phyloP scores from a whole-genome alignment of 305 asterid genomes.

The Solanum hybrid region DNA sequence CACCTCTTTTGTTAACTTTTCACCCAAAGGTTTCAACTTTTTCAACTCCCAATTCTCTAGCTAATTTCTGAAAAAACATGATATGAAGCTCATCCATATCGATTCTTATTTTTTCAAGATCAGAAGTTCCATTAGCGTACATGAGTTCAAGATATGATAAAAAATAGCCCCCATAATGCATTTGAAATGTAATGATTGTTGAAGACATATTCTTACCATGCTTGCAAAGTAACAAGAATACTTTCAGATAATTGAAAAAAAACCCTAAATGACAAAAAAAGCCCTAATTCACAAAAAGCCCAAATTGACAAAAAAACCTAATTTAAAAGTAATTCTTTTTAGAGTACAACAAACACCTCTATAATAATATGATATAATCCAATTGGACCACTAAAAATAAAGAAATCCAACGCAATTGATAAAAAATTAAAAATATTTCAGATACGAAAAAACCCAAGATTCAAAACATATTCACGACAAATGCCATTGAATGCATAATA shows the following conservation, averaged over 20 bases:
- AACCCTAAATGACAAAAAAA: too few species aligned
- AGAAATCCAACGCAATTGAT: background rate
- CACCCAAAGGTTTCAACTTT: background rate
- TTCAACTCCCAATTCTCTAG: background rate
- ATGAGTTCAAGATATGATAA: too few species aligned
- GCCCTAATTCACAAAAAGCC: background rate
- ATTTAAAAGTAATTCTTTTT: background rate
- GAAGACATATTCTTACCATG: too few species aligned
- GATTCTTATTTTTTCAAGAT: background rate
- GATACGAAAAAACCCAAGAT: background rate
- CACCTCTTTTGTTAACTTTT: background rate
- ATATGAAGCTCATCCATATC: background rate
- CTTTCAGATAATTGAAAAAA: background rate
- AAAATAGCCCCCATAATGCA: too few species aligned
- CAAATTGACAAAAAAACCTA: background rate
- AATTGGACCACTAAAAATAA: background rate
- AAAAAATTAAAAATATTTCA: background rate
- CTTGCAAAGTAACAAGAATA: background rate
- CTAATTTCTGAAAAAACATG: background rate
- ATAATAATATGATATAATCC: background rate
- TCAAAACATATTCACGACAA: background rate
- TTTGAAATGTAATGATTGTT: too few species aligned
- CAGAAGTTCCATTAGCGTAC: too few species aligned
- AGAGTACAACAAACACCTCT: background rate
- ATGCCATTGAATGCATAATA: background rate